Conservation (phyloP, 257 asterid genomes). For the Oldenlandia corymbosa region DNA sequence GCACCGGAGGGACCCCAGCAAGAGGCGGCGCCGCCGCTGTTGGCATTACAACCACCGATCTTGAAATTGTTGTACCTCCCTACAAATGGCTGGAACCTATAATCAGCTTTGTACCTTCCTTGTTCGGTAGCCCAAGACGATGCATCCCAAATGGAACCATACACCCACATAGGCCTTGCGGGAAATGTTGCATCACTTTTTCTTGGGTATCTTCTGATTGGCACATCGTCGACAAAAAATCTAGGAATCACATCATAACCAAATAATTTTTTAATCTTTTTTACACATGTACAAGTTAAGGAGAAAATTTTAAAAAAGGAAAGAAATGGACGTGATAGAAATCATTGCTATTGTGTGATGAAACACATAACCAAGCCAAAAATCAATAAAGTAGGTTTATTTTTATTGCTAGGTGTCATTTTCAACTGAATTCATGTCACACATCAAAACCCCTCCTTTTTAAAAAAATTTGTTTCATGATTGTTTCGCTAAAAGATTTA, state of each 20-base stretch:
- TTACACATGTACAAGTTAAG: no score
- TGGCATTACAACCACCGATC: constrained; percentile 41
- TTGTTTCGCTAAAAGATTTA: background rate
- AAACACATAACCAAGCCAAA: background rate
- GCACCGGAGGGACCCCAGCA: constrained; percentile 44
- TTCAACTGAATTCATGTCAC: constrained; percentile 5
- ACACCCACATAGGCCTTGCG: constrained; percentile 56
- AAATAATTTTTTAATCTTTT: no score
- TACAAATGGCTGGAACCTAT: constrained; percentile 62
- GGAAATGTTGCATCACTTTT: constrained; percentile 77
- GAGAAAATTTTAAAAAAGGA: background rate
- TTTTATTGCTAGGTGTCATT: constrained; percentile 1
- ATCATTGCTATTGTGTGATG: background rate
- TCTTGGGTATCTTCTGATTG: constrained; percentile 66
- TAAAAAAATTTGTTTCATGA: no score
- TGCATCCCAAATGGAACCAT: constrained; percentile 92
- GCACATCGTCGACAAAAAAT: constrained; percentile 82
- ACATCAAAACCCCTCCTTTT: background rate
- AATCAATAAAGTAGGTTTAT: no score
- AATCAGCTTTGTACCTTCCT: constrained; percentile 73
- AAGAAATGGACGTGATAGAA: background rate
- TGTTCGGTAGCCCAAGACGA: constrained; percentile 89
- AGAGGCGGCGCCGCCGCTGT: constrained; percentile 18
- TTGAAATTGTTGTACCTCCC: constrained; percentile 66
- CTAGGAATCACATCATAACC: constrained; percentile 36